Base-by-base conservation (phyloP, 352 stramenopile species). In the Phytopythium kandeliae region DNA sequence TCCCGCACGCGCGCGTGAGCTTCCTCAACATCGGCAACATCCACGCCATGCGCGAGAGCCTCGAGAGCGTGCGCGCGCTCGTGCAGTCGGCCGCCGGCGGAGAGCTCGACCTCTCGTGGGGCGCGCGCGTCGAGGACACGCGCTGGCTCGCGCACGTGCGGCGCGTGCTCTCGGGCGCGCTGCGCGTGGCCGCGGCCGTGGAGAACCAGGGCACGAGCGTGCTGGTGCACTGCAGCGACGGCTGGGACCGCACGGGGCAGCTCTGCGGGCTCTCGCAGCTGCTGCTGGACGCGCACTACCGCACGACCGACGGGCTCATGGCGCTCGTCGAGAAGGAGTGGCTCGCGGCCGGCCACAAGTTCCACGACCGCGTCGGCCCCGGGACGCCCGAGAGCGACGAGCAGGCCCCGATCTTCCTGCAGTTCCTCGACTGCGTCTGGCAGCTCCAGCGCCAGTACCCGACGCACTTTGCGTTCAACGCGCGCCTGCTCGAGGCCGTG, bases 21-120 rank as follows among this genome's bases (percentile, higher is more conserved):
- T 97, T 96, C 54, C 69, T 96, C 16, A 89, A 95, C 59, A 97
- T 97, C 50, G 83, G 82, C 16, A 97, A 97, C 65, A 97, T 98
- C 52, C 91, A 98, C 57, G 86, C 84, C 9, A 94, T 98, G 79
- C 83, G 92, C 15, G 85, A 97, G 44, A 89, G 74, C 55, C 65
- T 96, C 19, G 75, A 92, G 47, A 68, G 60, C 36, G 58, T 97
- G 3, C 69, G 78, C 21, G 59, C 56, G 7, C 67, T 91, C 24
- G 71, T 87, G 1, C 57, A 67, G 6, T 67, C 82, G 46, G 52
- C 63, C 6, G 60, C 51, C 21, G 25, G 28, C 2, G 64, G 52
- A 0, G 69, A 92, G 7, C 67, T 89, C 16, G 69, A 89, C 51
- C 65, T 85, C 0, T 64, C 67, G 16, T 90, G 81, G 77, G 65